A percentile compares a stretch with the other conserved stretches of the same genome.
These are phyloP conservation scores for Saccharomyces hybrid DNA, from an alignment of 1,139 yeast species.

Conservation along the genomic window DNA sequence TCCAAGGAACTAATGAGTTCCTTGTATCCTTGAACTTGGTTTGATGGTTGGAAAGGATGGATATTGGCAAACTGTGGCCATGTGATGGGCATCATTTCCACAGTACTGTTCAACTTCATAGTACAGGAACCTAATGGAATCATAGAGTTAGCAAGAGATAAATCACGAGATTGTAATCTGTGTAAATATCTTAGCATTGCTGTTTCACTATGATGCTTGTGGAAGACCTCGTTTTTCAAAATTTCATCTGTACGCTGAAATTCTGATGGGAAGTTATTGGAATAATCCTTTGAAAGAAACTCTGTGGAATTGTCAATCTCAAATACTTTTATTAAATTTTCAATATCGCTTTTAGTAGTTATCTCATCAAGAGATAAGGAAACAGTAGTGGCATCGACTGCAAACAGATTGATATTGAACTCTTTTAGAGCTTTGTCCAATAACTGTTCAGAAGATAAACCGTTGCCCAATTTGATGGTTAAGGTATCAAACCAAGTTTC, in stretches of 20 bases:
- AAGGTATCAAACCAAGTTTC: constrained; percentile 81
- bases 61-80: constrained; percentile 87
- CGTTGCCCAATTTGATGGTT: constrained; percentile 49
- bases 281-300: not conserved
- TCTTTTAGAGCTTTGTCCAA: constrained; percentile 51
- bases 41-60: constrained; percentile 88
- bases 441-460: constrained; percentile 47
- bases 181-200: constrained; percentile 88
- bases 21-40: constrained; percentile 81
- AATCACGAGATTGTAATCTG: constrained; percentile 76
- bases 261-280: constrained; percentile 39
- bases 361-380: constrained; percentile 86
- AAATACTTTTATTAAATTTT: constrained; percentile 51
- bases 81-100: constrained; percentile 87
- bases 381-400: constrained; percentile 53
- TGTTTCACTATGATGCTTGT: constrained; percentile 86
- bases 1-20: constrained; percentile 71
- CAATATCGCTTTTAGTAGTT: constrained; percentile 55
- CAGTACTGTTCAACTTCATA: constrained; percentile 93
- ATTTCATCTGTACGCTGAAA: constrained; percentile 56
- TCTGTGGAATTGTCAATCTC: constrained; percentile 23
- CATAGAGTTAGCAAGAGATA: constrained; percentile 93
- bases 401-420: constrained; percentile 68
- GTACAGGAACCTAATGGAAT: constrained; percentile 97
- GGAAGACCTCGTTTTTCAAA: constrained; percentile 71